Evolutionary conservation across 208 protist genomes (phyloP).

Genomic region (Chromosphaera perkinsii): DNA sequence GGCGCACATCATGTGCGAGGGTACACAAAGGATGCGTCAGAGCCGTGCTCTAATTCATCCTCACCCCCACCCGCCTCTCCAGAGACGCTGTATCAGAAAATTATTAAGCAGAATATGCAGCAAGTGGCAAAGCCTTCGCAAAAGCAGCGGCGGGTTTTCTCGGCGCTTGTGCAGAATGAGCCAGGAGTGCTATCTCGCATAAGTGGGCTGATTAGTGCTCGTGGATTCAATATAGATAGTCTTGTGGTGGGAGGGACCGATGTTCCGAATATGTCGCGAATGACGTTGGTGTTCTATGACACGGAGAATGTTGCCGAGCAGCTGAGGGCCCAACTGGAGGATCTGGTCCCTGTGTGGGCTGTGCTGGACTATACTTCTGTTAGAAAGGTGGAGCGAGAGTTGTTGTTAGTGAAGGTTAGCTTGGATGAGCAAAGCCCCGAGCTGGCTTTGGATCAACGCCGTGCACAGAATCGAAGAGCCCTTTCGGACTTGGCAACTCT

Average conservation of each 20-base stretch:
- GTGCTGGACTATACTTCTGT: slow-evolving; percentile 23
- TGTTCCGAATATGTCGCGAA: slow-evolving; percentile 9
- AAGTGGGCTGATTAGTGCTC: slow-evolving; percentile 6
- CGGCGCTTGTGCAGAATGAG: slow-evolving; percentile 18
- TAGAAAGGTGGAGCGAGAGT: slow-evolving; percentile 12
- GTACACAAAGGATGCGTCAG: too few relatives aligned
- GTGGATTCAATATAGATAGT: slow-evolving; percentile 36
- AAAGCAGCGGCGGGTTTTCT: slow-evolving; percentile 8
- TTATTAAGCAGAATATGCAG: not conserved
- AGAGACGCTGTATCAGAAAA: not conserved
- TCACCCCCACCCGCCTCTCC: not conserved
- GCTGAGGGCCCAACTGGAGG: slow-evolving; percentile 19
- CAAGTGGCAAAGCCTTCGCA: not conserved
- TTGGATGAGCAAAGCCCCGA: slow-evolving; percentile 17
- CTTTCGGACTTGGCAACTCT: slow-evolving; percentile 16
- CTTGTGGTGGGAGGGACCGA: slow-evolving; percentile 25
- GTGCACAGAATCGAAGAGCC: slow-evolving; percentile 6
- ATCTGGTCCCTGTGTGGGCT: slow-evolving; percentile 25
- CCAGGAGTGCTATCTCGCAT: slow-evolving; percentile 10
- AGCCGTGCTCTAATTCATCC: not conserved
- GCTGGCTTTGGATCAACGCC: slow-evolving; percentile 1
- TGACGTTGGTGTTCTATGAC: slow-evolving; percentile 30
- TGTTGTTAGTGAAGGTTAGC: slow-evolving; percentile 20
- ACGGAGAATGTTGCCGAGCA: not conserved
- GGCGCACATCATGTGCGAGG: too few relatives aligned